These are phyloP conservation scores for Parmelia sp. DNA, from an alignment of 495 filamentous ascomycete species.

Conservation along the genomic window DNA sequence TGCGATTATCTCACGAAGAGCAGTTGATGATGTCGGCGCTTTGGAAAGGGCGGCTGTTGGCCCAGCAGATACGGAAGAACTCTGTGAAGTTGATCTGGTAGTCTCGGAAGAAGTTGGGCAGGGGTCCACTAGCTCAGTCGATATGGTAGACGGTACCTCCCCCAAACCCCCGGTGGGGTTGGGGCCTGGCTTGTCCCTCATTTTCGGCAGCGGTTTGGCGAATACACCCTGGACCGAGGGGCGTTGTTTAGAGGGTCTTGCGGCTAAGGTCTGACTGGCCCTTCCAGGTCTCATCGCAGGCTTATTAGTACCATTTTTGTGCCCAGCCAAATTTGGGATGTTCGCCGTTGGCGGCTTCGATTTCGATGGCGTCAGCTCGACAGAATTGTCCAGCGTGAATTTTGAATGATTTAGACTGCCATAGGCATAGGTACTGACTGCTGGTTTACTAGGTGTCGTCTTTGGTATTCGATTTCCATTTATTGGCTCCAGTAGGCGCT, in stretches of 20 bases:
- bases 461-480: conserved; percentile 27
- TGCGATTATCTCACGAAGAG: conserved; percentile 84
- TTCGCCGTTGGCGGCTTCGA: conserved; percentile 31
- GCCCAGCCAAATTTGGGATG: conserved; percentile 27
- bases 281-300: conserved; percentile 29
- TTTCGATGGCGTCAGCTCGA: conserved; percentile 46
- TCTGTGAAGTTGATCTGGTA: conserved; percentile 6
- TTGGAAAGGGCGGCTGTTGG: not conserved
- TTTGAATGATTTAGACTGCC: conserved; percentile 23
- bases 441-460: conserved; percentile 31
- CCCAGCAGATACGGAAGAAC: conserved; percentile 12
- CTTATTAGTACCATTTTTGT: not conserved
- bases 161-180: not conserved
- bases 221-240: conserved; percentile 15
- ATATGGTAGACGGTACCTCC: not conserved
- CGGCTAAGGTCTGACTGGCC: conserved; percentile 28
- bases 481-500: conserved; percentile 28
- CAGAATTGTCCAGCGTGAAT: conserved; percentile 18
- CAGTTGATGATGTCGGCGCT: conserved; percentile 64
- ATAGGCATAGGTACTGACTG: conserved; percentile 34
- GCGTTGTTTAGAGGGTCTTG: conserved; percentile 17
- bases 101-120: not conserved
- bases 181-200: not conserved
- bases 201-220: conserved; percentile 8
- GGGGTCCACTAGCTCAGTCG: not conserved